Conservation (phyloP, 805 yeast genomes). For the Wickerhamomyces chambardii region DNA sequence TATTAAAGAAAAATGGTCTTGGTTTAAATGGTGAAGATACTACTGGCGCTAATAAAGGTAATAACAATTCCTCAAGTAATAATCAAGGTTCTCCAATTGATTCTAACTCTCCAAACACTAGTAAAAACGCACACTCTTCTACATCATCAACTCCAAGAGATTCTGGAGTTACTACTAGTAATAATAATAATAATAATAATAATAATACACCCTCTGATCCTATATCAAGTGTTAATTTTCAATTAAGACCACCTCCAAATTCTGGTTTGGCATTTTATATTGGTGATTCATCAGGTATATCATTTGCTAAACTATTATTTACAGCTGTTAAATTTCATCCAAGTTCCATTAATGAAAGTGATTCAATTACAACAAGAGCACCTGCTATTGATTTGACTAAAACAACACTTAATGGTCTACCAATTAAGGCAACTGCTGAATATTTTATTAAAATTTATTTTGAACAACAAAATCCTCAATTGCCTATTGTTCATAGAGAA, state of each 20-base stretch:
- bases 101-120: no score
- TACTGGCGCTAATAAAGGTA: conserved; percentile 18
- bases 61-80: conserved; percentile 10
- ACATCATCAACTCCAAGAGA: background rate
- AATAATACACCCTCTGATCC: background rate
- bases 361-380: conserved; percentile 17
- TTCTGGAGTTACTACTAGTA: background rate
- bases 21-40: conserved; percentile 20
- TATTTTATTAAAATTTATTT: conserved; percentile 56
- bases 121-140: background rate
- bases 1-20: conserved; percentile 34
- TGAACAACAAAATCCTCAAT: conserved; percentile 72
- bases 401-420: conserved; percentile 41
- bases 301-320: conserved; percentile 69
- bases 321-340: conserved; percentile 64
- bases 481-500: conserved; percentile 80
- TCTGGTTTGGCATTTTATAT: conserved; percentile 23
- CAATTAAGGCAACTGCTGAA: conserved; percentile 66
- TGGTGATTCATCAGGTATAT: conserved; percentile 50
- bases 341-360: conserved; percentile 17
- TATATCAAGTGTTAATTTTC: background rate
- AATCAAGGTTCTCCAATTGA: background rate
- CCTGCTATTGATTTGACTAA: conserved; percentile 13
- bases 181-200: background rate
- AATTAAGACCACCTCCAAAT: conserved; percentile 4